These are phyloP conservation scores for Metschnikowia corniflorae DNA, from an alignment of 805 yeast species.

Conservation along the genomic window DNA sequence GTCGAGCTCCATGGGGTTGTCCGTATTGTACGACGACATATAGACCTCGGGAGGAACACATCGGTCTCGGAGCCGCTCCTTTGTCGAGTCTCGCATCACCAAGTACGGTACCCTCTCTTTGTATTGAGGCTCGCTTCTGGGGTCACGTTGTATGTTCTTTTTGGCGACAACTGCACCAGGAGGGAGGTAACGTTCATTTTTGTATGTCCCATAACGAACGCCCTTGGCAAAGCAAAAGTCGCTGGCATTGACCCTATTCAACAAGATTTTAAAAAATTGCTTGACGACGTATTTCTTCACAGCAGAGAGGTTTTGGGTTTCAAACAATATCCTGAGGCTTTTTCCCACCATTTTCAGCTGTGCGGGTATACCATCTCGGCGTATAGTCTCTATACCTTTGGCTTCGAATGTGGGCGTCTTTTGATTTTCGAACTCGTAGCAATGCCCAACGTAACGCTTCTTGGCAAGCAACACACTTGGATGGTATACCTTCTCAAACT, in stretches of 20 bases:
- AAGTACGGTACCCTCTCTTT: constrained; percentile 85
- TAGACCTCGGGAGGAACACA: constrained; percentile 77
- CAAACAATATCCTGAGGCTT: constrained; percentile 64
- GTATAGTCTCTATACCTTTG: constrained; percentile 91
- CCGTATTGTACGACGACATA: constrained; percentile 34
- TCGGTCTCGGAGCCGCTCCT: constrained; percentile 66
- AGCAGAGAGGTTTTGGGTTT: constrained; percentile 62
- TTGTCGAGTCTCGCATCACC: constrained; percentile 55
- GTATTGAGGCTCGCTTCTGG: constrained; percentile 79
- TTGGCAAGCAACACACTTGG: constrained; percentile 82
- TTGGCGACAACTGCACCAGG: constrained; percentile 89
- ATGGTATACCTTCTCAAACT: constrained; percentile 90
- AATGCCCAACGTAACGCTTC: constrained; percentile 87
- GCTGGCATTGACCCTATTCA: constrained; percentile 61
- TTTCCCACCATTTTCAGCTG: constrained; percentile 79
- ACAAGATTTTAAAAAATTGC: constrained; percentile 64
- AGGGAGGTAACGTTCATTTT: constrained; percentile 68
- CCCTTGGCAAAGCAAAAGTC: constrained; percentile 93
- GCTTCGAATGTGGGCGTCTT: constrained; percentile 76
- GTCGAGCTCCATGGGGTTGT: constrained; percentile 53
- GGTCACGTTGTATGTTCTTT: constrained; percentile 58
- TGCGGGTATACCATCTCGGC: constrained; percentile 94
- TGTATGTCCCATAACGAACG: constrained; percentile 80
- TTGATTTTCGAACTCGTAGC: constrained; percentile 60
- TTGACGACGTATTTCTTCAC: constrained; percentile 62